phyloP scores from a whole-genome alignment of 2,329 filamentous ascomycete species.

The Colletotrichum australisinense region DNA sequence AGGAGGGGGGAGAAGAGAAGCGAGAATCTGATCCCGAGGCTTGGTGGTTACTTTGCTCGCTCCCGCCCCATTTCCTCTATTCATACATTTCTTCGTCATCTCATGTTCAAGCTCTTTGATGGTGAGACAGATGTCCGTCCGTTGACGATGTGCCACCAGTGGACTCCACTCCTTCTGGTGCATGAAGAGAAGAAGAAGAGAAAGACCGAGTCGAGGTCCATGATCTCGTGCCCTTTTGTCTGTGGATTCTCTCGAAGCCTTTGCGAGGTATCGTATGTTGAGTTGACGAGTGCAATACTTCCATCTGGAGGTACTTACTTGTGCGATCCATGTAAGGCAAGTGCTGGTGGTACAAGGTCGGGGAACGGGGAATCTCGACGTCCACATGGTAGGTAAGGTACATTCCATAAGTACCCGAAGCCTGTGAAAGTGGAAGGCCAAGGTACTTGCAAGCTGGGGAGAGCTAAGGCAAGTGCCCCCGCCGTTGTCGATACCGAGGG shows the following conservation, averaged over 20 bases:
- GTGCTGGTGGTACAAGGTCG: neutral
- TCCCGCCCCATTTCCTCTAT: neutral
- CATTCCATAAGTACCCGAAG: neutral
- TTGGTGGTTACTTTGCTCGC: neutral
- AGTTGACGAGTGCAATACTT: neutral
- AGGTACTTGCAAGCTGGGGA: neutral
- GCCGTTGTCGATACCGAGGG: neutral
- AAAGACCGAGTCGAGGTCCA: neutral
- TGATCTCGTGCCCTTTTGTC: neutral
- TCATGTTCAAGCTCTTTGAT: conserved; percentile 27
- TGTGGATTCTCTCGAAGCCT: neutral
- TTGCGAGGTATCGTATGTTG: neutral
- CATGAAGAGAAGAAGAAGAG: neutral
- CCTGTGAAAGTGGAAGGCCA: neutral
- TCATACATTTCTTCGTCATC: neutral
- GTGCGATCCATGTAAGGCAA: no score
- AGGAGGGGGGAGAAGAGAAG: neutral
- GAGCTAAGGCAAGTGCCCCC: neutral
- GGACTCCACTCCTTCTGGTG: conserved; percentile 14
- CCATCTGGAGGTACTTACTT: no score
- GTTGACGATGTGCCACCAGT: neutral
- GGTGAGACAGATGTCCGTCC: conserved; percentile 29
- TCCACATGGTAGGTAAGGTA: neutral
- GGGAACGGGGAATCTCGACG: neutral
- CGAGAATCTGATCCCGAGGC: conserved; percentile 13